These are phyloP conservation scores for Nicotiana otophora DNA, from an alignment of 257 asterid species.

Conservation along the genomic window DNA sequence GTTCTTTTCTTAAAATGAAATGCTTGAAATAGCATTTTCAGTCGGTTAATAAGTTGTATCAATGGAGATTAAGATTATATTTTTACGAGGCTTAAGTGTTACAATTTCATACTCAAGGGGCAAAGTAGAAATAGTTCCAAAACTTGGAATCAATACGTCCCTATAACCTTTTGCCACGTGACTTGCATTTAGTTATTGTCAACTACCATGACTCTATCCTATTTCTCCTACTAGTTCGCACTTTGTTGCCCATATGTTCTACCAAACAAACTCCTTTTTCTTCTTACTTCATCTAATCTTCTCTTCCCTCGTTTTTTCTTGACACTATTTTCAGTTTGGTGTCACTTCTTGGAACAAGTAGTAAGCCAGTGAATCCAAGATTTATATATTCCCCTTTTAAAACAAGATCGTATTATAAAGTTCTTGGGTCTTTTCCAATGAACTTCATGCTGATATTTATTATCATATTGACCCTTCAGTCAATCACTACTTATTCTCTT, in stretches of 20 bases:
- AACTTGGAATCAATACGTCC: too few relatives aligned
- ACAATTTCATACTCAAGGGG: not conserved
- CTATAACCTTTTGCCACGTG: not conserved
- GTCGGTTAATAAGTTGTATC: not conserved
- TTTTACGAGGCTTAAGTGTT: not conserved
- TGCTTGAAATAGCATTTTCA: not conserved
- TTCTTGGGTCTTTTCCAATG: not conserved
- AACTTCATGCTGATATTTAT: constrained; percentile 8
- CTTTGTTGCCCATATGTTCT: not conserved
- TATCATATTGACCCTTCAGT: constrained; percentile 22
- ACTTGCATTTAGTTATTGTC: not conserved
- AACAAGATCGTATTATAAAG: not conserved
- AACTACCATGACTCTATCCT: not conserved
- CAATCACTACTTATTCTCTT: constrained; percentile 37
- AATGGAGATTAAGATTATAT: not conserved
- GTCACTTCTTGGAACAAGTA: not conserved
- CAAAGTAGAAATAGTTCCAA: not conserved
- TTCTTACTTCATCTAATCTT: not conserved
- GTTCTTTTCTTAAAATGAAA: not conserved
- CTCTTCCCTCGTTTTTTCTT: not conserved
- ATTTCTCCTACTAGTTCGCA: not conserved
- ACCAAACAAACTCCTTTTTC: too few relatives aligned
- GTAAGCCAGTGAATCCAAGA: not conserved
- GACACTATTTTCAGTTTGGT: not conserved
- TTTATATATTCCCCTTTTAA: not conserved